Evolutionary conservation across 306 rosid genomes (phyloP).

Genomic region (Cicer chorassanicum): DNA sequence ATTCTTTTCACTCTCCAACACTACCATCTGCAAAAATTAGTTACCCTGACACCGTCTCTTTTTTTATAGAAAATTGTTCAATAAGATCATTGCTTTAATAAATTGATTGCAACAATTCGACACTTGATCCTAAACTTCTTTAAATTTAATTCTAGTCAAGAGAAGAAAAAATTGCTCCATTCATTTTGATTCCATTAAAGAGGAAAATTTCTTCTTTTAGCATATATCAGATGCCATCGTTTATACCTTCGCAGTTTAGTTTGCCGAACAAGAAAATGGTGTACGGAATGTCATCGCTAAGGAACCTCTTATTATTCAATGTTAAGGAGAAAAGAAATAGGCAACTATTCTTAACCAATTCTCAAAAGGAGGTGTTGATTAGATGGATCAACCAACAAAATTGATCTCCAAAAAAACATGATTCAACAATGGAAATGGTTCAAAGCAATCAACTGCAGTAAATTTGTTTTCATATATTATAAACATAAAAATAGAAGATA

Average conservation of each 20-base stretch:
- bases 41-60: background rate
- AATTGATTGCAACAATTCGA: background rate
- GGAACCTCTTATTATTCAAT: background rate
- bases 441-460: background rate
- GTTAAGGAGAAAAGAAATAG: background rate
- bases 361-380: background rate
- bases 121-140: constrained; percentile 20
- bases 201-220: background rate
- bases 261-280: background rate
- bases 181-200: background rate
- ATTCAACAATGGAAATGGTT: background rate
- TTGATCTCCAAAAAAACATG: background rate
- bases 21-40: background rate
- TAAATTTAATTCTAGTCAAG: constrained; percentile 12
- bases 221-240: background rate
- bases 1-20: background rate
- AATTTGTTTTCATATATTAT: background rate
- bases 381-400: background rate
- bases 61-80: background rate
- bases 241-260: background rate
- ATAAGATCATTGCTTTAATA: constrained; percentile 21
- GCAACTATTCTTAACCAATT: constrained; percentile 1
- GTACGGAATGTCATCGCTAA: background rate
- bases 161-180: background rate
- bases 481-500: background rate